phyloP scores from a whole-genome alignment of 1,284 basidiomycete genomes.

The Ganoderma multipileum region DNA sequence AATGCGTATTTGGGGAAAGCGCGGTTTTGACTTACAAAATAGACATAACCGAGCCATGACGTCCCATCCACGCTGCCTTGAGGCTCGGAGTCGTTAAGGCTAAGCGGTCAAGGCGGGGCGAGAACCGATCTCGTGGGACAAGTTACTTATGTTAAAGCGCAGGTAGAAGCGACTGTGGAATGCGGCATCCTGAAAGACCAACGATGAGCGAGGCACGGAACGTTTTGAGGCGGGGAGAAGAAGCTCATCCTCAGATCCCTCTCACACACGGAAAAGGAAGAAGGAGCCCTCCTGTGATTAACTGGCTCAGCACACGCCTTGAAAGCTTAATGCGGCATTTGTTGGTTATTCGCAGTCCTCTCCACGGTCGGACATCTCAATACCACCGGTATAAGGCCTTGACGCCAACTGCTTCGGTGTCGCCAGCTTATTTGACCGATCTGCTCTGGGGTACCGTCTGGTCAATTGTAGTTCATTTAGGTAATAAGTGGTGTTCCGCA shows the following conservation, averaged over 20 bases:
- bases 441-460: constrained; percentile 2
- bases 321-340: constrained; percentile 13
- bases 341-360: neutral
- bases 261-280: constrained; percentile 21
- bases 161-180: neutral
- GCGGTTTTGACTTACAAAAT: constrained; percentile 13
- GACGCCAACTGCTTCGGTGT: neutral
- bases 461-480: constrained; percentile 18
- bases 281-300: constrained; percentile 23
- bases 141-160: neutral
- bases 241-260: neutral
- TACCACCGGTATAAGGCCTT: neutral
- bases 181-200: constrained; percentile 14
- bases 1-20: constrained; percentile 9
- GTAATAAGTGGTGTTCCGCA: constrained; percentile 2
- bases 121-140: neutral
- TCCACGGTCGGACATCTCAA: neutral
- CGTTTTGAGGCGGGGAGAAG: constrained; percentile 8
- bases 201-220: constrained; percentile 31
- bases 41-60: neutral
- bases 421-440: constrained; percentile 14
- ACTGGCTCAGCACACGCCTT: constrained; percentile 20
- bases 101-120: neutral
- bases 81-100: neutral
- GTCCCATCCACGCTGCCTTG: neutral